Base-by-base conservation (phyloP, 1,139 yeast genomes). In the Meyerozyma carpophila region DNA sequence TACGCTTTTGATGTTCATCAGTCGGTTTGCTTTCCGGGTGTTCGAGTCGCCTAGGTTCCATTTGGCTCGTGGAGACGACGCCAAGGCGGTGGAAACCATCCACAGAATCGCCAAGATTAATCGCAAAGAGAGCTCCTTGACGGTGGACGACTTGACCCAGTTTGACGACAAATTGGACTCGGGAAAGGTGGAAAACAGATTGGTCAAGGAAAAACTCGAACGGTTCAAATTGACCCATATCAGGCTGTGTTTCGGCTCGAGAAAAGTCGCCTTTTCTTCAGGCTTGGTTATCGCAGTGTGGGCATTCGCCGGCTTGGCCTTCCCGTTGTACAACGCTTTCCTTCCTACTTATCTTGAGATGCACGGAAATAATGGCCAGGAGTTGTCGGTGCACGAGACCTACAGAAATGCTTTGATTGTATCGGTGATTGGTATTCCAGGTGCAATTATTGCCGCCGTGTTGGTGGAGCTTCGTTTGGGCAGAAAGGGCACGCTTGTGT, bases 281-380 rank as follows among this genome's bases (percentile, higher is more conserved):
- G 42, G 52, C 8, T 52, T 71, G 39, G 69, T 71, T 21, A 66
- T 70, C 11, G 55, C 64, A 34, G 55, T 70, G 3, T 69, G 76
- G 77, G 74, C 70, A 1, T 51, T 71, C n/a, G 63, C 70, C 47
- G 77, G 77, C 4, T 59, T 70, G 32, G 75, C 77, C 0, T 70
- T 70, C 53, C 77, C 77, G 0, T 57, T 71, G 42, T 70, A 70
- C 50, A 71, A 70, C 50, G 75, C 75, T 3, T 71, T 70, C 46
- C 54, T 70, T 28, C 76, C 76, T 1, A 63, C 65, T 40, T 68
- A 65, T 43, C 61, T 71, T 40, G 67, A 67, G 45, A 57, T 63
- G 3, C 57, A 63, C 44, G 71, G 73, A 13, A 39, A 38, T 28
- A 47, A 50, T 45, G 69, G 70, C 4, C 50, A 59, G 38, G 61